Base-by-base conservation (phyloP, 208 protist genomes). In the Kentomonas sorsogonicus region DNA sequence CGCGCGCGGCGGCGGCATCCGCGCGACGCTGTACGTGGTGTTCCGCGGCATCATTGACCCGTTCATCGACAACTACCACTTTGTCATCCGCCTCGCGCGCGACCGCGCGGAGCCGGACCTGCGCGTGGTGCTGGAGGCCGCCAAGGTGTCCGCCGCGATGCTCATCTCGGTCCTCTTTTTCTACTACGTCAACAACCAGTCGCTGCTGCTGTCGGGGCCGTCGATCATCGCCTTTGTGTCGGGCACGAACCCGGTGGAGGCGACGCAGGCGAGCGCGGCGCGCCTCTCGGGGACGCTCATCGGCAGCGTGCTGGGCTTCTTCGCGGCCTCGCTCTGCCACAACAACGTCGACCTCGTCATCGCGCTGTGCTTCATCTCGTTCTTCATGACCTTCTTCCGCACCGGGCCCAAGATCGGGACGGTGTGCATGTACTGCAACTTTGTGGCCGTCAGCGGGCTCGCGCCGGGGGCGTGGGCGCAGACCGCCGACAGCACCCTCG, bases 161-260 rank as follows among this genome's bases (percentile, higher is more conserved):
- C 60, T 91, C 43, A 71, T 87, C 53, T 69, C 83, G 7, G 57
- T 87, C 30, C 67, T 91, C 30, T 91, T 91, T 54, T 87, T 86
- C 57, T 87, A 79, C 72, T 79, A 83, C 57, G 44, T 76, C 7
- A 63, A 83, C 50, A 58, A 76, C 41, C 66, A 82, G 23, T 69
- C 54, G n/a, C 67, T 87, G 25, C 60, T 86, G 48, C 56, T 91
- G 13, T 78, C 83, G 0, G 83, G 83, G 5, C 83, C 83, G 30
- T 83, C 71, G 10, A 87, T 91, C 45, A 91, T 87, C 63, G 83
- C 83, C 26, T 87, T 88, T 47, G 66, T 91, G 7, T 83, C 79
- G 6, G 79, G 83, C 41, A 77, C 69, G 11, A 91, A 87, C 60
- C 79, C 83, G 0, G 83, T 87, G 11, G 76, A 91, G 33, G 77